phyloP scores from a whole-genome alignment of 371 early-diverging fungal genomes.

The Lichtheimia ramosa region DNA sequence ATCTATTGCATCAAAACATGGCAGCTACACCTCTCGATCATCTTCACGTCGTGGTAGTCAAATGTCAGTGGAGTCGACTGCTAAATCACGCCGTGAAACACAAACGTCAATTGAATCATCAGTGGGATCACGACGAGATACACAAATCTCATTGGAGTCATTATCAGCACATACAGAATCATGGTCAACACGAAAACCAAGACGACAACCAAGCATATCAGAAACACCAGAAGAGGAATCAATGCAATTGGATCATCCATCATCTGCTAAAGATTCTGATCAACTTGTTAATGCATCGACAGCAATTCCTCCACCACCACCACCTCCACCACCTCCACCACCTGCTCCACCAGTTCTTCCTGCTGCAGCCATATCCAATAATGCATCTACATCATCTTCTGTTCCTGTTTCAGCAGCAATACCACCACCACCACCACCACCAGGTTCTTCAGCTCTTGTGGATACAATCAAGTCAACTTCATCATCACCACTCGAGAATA shows the following conservation, averaged over 20 bases:
- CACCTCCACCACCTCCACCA: constrained; percentile 13
- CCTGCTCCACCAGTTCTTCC: constrained; percentile 1
- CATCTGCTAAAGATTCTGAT: not conserved
- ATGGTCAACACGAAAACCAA: not conserved
- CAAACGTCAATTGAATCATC: not conserved
- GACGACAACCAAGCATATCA: not conserved
- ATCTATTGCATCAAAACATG: no score
- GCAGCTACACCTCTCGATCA: no score
- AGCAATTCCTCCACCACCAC: constrained; percentile 6
- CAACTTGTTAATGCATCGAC: not conserved
- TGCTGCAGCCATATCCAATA: not conserved
- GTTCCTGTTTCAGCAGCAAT: constrained; percentile 15
- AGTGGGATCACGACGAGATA: not conserved
- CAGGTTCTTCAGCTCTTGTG: not conserved
- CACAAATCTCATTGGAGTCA: not conserved
- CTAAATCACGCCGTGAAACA: not conserved
- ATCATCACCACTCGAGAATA: no score
- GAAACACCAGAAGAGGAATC: not conserved
- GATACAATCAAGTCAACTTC: not conserved
- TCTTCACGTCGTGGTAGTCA: no score
- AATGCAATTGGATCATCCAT: not conserved
- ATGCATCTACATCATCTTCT: constrained; percentile 6
- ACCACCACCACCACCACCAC: constrained; percentile 27
- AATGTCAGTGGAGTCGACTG: no score
- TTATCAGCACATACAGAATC: not conserved